Evolutionary conservation across 345 rosid genomes (phyloP).

Genomic region (Pelargonium nanum): DNA sequence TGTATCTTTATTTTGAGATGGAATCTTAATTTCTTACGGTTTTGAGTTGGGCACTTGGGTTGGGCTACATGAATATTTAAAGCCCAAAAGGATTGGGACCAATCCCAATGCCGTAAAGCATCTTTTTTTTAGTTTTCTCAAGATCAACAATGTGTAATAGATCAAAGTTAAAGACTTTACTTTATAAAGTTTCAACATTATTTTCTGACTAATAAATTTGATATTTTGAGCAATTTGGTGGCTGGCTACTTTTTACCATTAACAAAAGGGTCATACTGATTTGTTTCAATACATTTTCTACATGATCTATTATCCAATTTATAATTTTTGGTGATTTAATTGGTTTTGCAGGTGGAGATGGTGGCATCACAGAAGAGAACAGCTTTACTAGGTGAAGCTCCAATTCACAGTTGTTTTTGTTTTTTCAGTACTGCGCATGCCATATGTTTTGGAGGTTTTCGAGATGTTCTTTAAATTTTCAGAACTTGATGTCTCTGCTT

Average conservation of each 20-base stretch:
- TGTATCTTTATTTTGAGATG: too few species aligned
- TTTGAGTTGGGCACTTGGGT: too few species aligned
- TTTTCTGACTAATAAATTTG: too few species aligned
- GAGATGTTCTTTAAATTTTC: neutral
- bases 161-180: too few species aligned
- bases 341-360: slow-evolving; percentile 66
- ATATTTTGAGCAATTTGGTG: neutral
- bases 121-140: too few species aligned
- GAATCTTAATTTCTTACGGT: too few species aligned
- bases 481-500: neutral
- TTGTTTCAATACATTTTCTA: neutral
- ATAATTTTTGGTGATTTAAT: neutral
- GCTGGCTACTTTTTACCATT: neutral
- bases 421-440: neutral
- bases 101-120: too few species aligned
- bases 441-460: neutral
- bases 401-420: too few species aligned
- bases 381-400: slow-evolving; percentile 33
- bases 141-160: too few species aligned
- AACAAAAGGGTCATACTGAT: neutral
- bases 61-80: too few species aligned
- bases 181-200: too few species aligned
- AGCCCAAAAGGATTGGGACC: too few species aligned
- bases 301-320: neutral
- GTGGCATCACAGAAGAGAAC: slow-evolving; percentile 62